Percentiles rank a stretch among this genome's conserved stretches.
phyloP scores from a whole-genome alignment of 148 eudicot genomes.

The Nepenthes gracilis region DNA sequence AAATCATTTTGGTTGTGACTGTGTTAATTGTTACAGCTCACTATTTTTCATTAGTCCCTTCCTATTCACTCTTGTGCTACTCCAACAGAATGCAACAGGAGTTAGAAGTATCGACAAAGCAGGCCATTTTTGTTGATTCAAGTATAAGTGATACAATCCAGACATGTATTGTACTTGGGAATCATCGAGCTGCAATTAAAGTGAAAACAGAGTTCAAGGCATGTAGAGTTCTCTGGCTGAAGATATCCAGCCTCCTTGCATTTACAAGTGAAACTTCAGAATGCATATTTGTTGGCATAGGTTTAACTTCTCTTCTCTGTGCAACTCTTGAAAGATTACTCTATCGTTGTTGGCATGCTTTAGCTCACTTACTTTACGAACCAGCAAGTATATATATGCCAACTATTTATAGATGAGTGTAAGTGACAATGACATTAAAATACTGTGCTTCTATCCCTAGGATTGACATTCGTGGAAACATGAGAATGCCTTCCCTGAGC shows the following conservation, averaged over 20 bases:
- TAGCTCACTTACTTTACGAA: constrained; percentile 13
- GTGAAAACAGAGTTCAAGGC: constrained; percentile 92
- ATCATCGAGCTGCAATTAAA: constrained; percentile 79
- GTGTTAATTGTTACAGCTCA: not conserved
- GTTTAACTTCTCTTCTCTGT: not conserved
- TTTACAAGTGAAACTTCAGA: no score
- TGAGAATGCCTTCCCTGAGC: no score
- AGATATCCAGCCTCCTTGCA: not conserved
- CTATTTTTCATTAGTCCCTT: not conserved
- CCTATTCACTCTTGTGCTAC: constrained; percentile 1
- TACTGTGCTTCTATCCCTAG: no score
- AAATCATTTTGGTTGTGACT: no score
- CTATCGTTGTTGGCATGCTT: constrained; percentile 7
- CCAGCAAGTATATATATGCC: not conserved
- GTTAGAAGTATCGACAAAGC: constrained; percentile 78
- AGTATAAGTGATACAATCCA: constrained; percentile 97
- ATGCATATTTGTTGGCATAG: no score
- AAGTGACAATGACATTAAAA: no score
- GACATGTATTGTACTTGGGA: constrained; percentile 89
- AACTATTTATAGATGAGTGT: no score
- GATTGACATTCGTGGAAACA: no score
- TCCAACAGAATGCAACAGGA: constrained; percentile 96
- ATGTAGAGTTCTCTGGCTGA: no score
- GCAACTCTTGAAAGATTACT: not conserved
- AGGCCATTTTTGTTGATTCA: constrained; percentile 90